phyloP scores from a whole-genome alignment of 1,139 yeast genomes.

The Suhomyces anneliseae region DNA sequence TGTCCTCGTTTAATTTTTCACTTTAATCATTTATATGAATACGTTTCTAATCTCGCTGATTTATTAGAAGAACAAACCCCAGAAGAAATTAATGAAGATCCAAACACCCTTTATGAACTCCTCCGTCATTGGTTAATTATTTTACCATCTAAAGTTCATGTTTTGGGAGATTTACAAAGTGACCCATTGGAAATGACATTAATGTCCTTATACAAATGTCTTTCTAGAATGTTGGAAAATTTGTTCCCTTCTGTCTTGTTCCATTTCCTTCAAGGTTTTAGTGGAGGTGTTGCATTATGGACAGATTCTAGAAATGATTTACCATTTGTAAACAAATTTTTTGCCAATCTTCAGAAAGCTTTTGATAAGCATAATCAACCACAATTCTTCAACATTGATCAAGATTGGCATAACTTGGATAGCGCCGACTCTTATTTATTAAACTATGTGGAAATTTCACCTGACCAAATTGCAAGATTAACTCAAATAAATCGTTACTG shows the following conservation, averaged over 20 bases:
- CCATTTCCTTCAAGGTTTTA: conserved; percentile 26
- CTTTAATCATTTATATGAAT: conserved; percentile 15
- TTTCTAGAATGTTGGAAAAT: conserved; percentile 23
- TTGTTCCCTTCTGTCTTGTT: conserved; percentile 27
- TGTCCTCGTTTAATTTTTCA: conserved; percentile 12
- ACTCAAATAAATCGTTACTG: conserved; percentile 18
- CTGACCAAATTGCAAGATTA: background rate
- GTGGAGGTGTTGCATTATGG: conserved; percentile 22
- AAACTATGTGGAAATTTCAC: conserved; percentile 18
- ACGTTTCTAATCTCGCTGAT: conserved; percentile 6
- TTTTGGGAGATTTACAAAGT: conserved; percentile 12
- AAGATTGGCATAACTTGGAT: background rate
- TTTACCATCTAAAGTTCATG: conserved; percentile 22
- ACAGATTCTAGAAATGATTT: conserved; percentile 1
- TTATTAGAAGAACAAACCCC: conserved; percentile 6
- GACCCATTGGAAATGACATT: conserved; percentile 21
- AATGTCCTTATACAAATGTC: conserved; percentile 19
- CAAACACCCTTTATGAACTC: conserved; percentile 18
- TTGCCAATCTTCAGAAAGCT: background rate
- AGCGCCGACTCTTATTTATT: background rate
- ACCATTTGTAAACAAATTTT: background rate
- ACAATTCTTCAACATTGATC: background rate
- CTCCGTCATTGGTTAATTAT: conserved; percentile 29
- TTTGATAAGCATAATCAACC: background rate
- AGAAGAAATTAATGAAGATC: conserved; percentile 11